Evolutionary conservation across 192 early-diverging fungal species (phyloP).

Genomic region (Linnemannia zychae): DNA sequence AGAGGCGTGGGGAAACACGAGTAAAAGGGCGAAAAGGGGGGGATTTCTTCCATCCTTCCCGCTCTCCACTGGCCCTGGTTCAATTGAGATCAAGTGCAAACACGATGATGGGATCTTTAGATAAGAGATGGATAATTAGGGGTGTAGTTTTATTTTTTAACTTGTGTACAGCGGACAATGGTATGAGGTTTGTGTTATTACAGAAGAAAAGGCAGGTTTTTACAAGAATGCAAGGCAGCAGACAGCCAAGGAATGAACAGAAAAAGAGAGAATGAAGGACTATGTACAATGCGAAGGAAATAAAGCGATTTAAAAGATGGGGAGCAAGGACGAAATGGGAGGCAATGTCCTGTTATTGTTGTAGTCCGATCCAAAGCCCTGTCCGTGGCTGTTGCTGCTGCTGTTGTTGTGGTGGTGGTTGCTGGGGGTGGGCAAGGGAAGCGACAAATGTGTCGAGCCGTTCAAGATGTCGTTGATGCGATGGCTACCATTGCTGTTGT

Average conservation of each 20-base stretch:
- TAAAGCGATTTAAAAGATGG: conserved; percentile 36
- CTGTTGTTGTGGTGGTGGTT: conserved; percentile 8
- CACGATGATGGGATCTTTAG: too few relatives aligned
- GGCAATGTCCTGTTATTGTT: conserved; percentile 42
- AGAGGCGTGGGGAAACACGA: background rate
- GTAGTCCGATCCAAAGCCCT: conserved; percentile 45
- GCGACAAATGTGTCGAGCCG: conserved; percentile 52
- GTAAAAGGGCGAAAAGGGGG: background rate
- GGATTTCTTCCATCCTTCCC: background rate
- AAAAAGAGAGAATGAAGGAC: conserved; percentile 1
- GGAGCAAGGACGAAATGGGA: conserved; percentile 53
- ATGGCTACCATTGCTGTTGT: conserved; percentile 17
- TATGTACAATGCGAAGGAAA: conserved; percentile 25
- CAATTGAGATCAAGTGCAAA: too few relatives aligned
- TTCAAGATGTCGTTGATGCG: conserved; percentile 54
- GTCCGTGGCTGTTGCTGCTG: conserved; percentile 22
- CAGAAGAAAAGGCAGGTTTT: too few relatives aligned
- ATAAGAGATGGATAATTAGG: too few relatives aligned
- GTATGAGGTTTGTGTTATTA: too few relatives aligned
- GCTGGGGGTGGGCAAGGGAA: conserved; percentile 45
- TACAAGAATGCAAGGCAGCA: too few relatives aligned
- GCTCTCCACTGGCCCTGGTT: too few relatives aligned
- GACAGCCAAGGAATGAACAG: background rate
- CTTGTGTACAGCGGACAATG: too few relatives aligned
- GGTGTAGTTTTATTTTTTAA: too few relatives aligned